Evolutionary conservation across 2,329 filamentous ascomycete species (phyloP).

Genomic region (Chrysosporium keratinophilum): DNA sequence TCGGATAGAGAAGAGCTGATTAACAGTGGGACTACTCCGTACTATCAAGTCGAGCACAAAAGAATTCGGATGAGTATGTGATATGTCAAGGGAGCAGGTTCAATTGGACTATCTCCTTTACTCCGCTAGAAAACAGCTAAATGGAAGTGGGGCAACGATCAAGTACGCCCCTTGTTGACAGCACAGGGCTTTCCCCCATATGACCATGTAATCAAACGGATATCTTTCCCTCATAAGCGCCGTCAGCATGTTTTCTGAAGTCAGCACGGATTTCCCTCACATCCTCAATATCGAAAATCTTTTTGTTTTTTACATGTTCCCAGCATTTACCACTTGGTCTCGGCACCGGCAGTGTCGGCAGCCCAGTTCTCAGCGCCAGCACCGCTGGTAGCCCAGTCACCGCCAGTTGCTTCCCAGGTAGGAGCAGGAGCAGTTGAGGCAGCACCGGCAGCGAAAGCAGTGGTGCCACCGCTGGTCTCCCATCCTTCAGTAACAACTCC

Average conservation of each 20-base stretch:
- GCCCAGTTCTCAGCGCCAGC: slow-evolving; percentile 35
- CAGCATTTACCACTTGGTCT: slow-evolving; percentile 32
- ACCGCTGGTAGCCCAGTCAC: slow-evolving; percentile 42
- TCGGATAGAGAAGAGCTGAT: too few species aligned
- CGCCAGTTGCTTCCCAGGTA: slow-evolving; percentile 51
- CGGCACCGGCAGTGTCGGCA: slow-evolving; percentile 25
- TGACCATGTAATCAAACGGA: slow-evolving; percentile 40
- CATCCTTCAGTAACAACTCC: slow-evolving; percentile 72
- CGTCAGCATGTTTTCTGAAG: slow-evolving; percentile 33
- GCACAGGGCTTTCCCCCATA: slow-evolving; percentile 97
- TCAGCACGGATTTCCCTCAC: neutral
- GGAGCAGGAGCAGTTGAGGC: slow-evolving; percentile 53
- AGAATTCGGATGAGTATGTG: too few species aligned
- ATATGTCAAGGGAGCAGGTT: neutral
- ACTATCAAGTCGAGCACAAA: too few species aligned
- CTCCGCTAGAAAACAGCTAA: neutral
- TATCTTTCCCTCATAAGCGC: slow-evolving; percentile 99
- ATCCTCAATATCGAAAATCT: neutral
- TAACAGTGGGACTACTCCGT: too few species aligned
- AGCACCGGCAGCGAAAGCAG: slow-evolving; percentile 52
- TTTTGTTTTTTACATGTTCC: neutral
- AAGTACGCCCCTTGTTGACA: slow-evolving; percentile 69
- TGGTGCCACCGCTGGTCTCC: slow-evolving; percentile 60
- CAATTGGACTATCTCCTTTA: slow-evolving; percentile 6
- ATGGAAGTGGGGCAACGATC: slow-evolving; percentile 54